Evolutionary conservation across 495 filamentous ascomycete species (phyloP), one percentile per base, ranked within the genome.

Genomic region (Penicillium canariense): DNA sequence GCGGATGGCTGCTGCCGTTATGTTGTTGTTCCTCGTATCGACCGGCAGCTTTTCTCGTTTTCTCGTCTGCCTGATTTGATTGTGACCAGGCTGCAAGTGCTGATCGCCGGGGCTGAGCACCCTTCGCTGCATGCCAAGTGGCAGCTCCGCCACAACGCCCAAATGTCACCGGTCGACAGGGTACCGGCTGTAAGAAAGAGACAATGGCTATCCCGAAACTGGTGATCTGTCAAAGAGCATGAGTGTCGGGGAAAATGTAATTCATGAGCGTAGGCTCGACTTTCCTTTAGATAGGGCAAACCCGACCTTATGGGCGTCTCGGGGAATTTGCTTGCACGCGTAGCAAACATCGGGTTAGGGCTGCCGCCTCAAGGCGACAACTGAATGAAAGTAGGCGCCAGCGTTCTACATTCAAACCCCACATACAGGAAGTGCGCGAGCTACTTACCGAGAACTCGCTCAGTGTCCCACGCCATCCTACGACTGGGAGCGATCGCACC

Each of bases 1-100:
- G 25, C 53, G 48, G 51, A 39, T 54, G 50, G 56, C 38, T 58
- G n/a, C 56, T 43, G 50, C 36, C 20, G 38, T 47, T 39, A 45
- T 25, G 22, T 32, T 26, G 23, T 22, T 26, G 25, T 14, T 7
- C 20, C 14, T 53, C 40, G 36, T 46, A 46, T 46, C 38, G 38
- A 42, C 38, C 8, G 20, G 38, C 20, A 42, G 3, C n/a, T 42
- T 25, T 42, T 25, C 17, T 17, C 36, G 1, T 27, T 52, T 45
- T 45, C 4, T 45, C 31, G 49, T 46, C 50, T 53, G 55, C 49
- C 55, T 58, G 28, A 6, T 45, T 44, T 17, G 22, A 34, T 18
- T 12, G 12, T 35, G 39, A 32, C 50, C 20, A 18, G 46, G 46
- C 18, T 12, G 10, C 28, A 3, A 10, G 9, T 18, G n/a, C 17